A percentile compares a stretch with the other conserved stretches of the same genome.
Conservation (phyloP, 305 asterid species). For the Nicotiana rustica region DNA sequence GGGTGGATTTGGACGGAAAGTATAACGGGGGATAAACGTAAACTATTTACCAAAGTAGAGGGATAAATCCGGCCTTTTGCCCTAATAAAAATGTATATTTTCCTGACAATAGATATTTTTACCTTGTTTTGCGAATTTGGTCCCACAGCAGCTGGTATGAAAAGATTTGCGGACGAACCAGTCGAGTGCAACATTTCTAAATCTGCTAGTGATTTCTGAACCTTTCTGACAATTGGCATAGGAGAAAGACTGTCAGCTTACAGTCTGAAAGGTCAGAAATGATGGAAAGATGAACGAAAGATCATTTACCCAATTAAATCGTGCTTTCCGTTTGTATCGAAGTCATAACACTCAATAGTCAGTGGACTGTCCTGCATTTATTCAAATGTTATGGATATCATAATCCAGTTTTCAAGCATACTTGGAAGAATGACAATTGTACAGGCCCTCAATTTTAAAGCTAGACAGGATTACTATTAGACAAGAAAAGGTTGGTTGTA, state of each 20-base stretch:
- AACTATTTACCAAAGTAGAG: too few species aligned
- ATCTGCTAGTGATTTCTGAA: constrained; percentile 89
- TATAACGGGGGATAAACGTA: too few species aligned
- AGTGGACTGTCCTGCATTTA: constrained; percentile 94
- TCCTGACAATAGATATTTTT: constrained; percentile 35
- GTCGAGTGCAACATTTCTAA: constrained; percentile 73
- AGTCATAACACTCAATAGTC: constrained; percentile 87
- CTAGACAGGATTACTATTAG: constrained; percentile 7
- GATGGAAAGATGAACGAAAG: constrained; percentile 29
- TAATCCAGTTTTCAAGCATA: constrained; percentile 21
- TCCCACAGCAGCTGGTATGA: constrained; percentile 60
- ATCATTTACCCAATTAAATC: constrained; percentile 83
- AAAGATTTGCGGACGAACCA: constrained; percentile 69
- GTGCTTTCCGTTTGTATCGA: constrained; percentile 88
- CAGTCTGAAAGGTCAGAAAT: constrained; percentile 37
- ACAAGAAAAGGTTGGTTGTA: constrained; percentile 12
- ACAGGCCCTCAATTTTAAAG: constrained; percentile 11
- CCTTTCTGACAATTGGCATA: constrained; percentile 65
- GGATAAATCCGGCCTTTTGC: too few species aligned
- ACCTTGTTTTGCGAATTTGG: constrained; percentile 84
- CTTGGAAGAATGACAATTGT: not conserved
- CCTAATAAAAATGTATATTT: not conserved
- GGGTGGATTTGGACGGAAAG: too few species aligned
- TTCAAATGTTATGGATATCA: constrained; percentile 36
- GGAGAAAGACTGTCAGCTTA: constrained; percentile 46